phyloP scores from a whole-genome alignment of 306 rosid genomes.

The Mimosa bimucronata region DNA sequence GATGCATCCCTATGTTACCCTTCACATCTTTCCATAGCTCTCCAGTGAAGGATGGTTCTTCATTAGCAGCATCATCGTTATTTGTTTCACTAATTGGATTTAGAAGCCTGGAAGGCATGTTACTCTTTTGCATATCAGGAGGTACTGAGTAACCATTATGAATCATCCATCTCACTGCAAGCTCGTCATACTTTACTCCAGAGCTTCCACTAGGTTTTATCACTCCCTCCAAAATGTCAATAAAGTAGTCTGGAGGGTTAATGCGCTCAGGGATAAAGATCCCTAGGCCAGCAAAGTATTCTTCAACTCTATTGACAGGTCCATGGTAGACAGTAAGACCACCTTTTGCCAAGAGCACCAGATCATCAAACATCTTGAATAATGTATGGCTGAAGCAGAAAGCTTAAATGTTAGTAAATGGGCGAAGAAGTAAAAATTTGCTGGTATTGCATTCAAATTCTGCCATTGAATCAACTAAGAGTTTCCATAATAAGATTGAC shows the following conservation, averaged over 20 bases:
- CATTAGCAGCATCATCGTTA: conserved; percentile 37
- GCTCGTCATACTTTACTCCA: conserved; percentile 60
- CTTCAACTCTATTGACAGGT: conserved; percentile 79
- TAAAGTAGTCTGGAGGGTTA: conserved; percentile 93
- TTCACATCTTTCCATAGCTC: conserved; percentile 92
- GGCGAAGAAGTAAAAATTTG: neutral
- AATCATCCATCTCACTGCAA: conserved; percentile 90
- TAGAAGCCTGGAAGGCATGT: conserved; percentile 38
- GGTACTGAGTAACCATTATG: conserved; percentile 82
- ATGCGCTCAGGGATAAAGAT: conserved; percentile 79
- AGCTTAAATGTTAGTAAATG: conserved; percentile 34
- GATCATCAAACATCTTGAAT: conserved; percentile 96
- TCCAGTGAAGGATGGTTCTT: conserved; percentile 70
- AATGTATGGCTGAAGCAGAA: conserved; percentile 78
- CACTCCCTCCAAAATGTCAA: conserved; percentile 93
- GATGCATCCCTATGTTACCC: conserved; percentile 57
- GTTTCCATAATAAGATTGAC: neutral
- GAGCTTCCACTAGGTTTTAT: conserved; percentile 52
- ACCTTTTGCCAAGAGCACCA: conserved; percentile 94
- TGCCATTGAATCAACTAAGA: conserved; percentile 3
- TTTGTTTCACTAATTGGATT: conserved; percentile 46
- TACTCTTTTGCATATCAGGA: conserved; percentile 68
- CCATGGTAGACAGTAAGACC: conserved; percentile 96
- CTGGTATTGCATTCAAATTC: neutral
- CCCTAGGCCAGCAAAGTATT: conserved; percentile 86